These are phyloP conservation scores for Boletus smithii DNA, from an alignment of 1,284 basidiomycete genomes.

Conservation along the genomic window DNA sequence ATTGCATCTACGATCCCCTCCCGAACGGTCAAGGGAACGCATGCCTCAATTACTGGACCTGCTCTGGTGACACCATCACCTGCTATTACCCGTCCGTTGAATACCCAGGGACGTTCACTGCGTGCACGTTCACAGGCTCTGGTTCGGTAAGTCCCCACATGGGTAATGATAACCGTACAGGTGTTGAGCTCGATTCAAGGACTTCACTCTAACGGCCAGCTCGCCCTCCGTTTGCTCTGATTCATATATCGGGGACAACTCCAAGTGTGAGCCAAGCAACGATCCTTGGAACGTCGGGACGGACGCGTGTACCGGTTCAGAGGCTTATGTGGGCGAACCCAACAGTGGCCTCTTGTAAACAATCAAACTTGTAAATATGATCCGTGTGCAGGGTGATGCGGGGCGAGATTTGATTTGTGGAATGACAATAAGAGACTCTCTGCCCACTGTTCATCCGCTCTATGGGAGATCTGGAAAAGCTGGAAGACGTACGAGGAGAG, in stretches of 20 bases:
- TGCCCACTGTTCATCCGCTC: too few relatives aligned
- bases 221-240: slow-evolving; percentile 13
- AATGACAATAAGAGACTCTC: too few relatives aligned
- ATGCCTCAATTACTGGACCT: slow-evolving; percentile 16
- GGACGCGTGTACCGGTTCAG: slow-evolving; percentile 13
- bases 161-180: too few relatives aligned
- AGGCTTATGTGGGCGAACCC: slow-evolving; percentile 18
- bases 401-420: too few relatives aligned
- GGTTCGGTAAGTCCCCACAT: background rate
- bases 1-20: slow-evolving; percentile 14
- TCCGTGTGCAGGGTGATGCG: too few relatives aligned
- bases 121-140: slow-evolving; percentile 10
- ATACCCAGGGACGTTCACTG: slow-evolving; percentile 15
- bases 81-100: slow-evolving; percentile 18
- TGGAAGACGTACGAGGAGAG: too few relatives aligned
- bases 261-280: slow-evolving; percentile 12
- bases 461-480: too few relatives aligned
- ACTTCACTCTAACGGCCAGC: slow-evolving; percentile 8
- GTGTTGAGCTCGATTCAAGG: too few relatives aligned
- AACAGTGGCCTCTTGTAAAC: slow-evolving; percentile 13
- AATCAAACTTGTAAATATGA: too few relatives aligned
- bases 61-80: slow-evolving; percentile 12
- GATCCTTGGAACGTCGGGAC: slow-evolving; percentile 14
- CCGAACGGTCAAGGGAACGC: slow-evolving; percentile 5
- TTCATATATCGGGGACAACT: slow-evolving; percentile 13